A percentile compares a stretch with the other conserved stretches of the same genome.
Conservation (phyloP, 2,329 filamentous ascomycete genomes). For the Berkeleyomyces rouxiae region DNA sequence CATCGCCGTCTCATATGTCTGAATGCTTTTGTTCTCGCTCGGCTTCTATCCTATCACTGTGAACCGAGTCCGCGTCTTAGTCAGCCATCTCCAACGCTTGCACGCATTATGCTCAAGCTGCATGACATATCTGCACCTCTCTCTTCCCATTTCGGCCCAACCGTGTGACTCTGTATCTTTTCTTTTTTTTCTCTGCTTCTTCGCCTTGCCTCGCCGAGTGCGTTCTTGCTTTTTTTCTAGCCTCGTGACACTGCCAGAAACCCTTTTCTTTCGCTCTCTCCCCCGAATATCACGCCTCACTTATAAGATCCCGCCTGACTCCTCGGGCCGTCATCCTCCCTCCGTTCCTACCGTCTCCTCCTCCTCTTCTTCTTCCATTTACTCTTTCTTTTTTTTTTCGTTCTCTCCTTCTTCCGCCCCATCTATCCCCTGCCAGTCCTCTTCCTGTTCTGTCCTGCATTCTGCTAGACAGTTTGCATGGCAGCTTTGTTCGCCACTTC, state of each 20-base stretch:
- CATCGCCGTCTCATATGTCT: not conserved
- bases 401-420: not conserved
- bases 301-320: not conserved
- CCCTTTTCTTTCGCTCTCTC: not conserved
- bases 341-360: no score
- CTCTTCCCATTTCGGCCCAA: not conserved
- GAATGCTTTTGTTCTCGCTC: no score
- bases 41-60: no score
- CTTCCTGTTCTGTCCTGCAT: not conserved
- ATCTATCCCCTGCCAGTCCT: not conserved
- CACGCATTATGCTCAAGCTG: no score
- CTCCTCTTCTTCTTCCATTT: not conserved
- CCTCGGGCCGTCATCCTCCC: not conserved
- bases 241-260: no score
- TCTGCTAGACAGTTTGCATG: not conserved
- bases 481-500: not conserved
- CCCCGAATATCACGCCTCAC: not conserved
- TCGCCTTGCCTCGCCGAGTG: not conserved
- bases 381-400: not conserved
- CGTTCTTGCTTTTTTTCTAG: not conserved
- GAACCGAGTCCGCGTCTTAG: no score
- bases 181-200: not conserved
- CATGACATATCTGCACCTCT: no score
- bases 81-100: no score
- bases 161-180: not conserved